These are phyloP conservation scores for Trypanosoma rangeli DNA, from an alignment of 208 protist genomes.

Conservation along the genomic window DNA sequence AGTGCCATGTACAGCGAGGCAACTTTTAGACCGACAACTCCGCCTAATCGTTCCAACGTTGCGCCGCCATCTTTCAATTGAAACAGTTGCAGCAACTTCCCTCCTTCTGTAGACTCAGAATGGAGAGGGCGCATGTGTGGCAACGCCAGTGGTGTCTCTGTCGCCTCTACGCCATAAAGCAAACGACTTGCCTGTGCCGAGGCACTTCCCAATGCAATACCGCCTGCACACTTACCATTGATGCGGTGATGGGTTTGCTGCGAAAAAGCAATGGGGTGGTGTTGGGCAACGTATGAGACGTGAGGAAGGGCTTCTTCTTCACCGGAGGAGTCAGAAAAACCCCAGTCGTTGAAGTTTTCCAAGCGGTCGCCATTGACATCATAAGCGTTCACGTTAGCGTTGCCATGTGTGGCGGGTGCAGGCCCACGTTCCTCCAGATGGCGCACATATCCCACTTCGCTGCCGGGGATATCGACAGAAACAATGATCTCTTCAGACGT, in stretches of 20 bases:
- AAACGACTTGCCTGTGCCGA: conserved; percentile 1
- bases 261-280: conserved; percentile 8
- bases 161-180: conserved; percentile 5
- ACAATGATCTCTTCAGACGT: conserved; percentile 29
- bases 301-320: conserved; percentile 11
- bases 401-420: not conserved
- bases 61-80: conserved; percentile 17
- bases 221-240: conserved; percentile 1
- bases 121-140: not conserved
- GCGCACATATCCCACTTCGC: not conserved
- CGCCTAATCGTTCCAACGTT: conserved; percentile 11
- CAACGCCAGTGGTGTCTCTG: conserved; percentile 1
- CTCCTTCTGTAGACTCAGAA: not conserved
- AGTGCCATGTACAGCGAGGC: conserved; percentile 20
- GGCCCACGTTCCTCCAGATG: not conserved
- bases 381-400: not conserved
- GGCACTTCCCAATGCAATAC: not conserved
- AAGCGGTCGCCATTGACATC: conserved; percentile 15
- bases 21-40: not conserved
- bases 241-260: not conserved
- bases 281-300: conserved; percentile 19
- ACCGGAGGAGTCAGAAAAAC: conserved; percentile 14
- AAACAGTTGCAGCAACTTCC: conserved; percentile 22
- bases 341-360: not conserved
- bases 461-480: conserved; percentile 11